Conservation (phyloP, 2,329 filamentous ascomycete species). For the Davidsoniella neocaledoniae region DNA sequence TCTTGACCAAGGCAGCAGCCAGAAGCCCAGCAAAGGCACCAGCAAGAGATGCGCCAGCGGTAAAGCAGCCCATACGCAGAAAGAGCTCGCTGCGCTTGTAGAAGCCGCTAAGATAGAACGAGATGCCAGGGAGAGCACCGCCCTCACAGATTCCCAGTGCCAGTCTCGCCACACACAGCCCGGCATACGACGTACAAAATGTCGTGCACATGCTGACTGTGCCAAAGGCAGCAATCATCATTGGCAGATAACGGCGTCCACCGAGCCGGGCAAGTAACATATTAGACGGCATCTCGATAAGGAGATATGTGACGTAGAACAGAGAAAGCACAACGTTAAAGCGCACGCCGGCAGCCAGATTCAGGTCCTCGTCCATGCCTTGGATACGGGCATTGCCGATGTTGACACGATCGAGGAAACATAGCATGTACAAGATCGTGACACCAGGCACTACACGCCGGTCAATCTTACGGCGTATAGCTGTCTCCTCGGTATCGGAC, state of each 20-base stretch:
- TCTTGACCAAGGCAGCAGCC: slow-evolving; percentile 32
- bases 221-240: slow-evolving; percentile 38
- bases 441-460: slow-evolving; percentile 34
- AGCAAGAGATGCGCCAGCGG: slow-evolving; percentile 36
- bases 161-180: slow-evolving; percentile 29
- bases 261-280: slow-evolving; percentile 37
- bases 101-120: slow-evolving; percentile 38
- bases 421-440: slow-evolving; percentile 35
- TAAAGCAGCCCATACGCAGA: slow-evolving; percentile 38
- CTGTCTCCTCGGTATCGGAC: slow-evolving; percentile 33
- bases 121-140: slow-evolving; percentile 39
- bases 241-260: slow-evolving; percentile 34
- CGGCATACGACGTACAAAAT: slow-evolving; percentile 31
- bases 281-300: slow-evolving; percentile 39
- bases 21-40: slow-evolving; percentile 41
- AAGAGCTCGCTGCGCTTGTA: slow-evolving; percentile 40
- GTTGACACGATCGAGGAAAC: slow-evolving; percentile 50
- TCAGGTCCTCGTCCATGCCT: slow-evolving; percentile 31
- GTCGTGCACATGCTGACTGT: slow-evolving; percentile 36
- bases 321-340: slow-evolving; percentile 42
- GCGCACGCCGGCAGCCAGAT: slow-evolving; percentile 26
- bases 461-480: slow-evolving; percentile 34
- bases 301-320: slow-evolving; percentile 40
- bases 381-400: slow-evolving; percentile 45
- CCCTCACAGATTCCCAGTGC: slow-evolving; percentile 39